Conservation (phyloP, 2,329 filamentous ascomycete species). For the Fusarium duplospermum region DNA sequence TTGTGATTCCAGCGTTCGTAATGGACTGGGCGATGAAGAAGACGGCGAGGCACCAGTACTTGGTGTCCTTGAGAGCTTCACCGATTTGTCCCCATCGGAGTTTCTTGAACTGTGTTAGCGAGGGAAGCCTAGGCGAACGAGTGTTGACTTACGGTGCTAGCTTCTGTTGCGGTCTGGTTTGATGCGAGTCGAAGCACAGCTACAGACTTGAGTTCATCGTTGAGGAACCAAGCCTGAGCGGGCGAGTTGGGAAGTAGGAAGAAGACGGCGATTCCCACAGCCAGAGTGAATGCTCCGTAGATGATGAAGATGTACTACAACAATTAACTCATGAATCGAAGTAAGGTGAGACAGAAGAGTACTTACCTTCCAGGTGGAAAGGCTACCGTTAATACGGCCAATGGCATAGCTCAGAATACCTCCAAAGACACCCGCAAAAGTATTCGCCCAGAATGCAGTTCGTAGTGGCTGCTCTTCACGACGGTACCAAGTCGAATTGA, state of each 20-base stretch:
- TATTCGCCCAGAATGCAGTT: constrained; percentile 46
- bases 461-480: constrained; percentile 44
- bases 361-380: constrained; percentile 27
- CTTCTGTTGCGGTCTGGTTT: background rate
- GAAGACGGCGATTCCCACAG: background rate
- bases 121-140: rapidly evolving
- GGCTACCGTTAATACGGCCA: constrained; percentile 36
- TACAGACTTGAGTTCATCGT: constrained; percentile 12
- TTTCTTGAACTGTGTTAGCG: background rate
- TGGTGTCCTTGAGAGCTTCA: background rate
- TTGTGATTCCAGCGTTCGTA: constrained; percentile 75
- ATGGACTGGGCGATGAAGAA: constrained; percentile 68
- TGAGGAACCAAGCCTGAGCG: background rate
- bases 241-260: background rate
- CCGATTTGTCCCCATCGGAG: background rate
- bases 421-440: constrained; percentile 44
- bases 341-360: no score
- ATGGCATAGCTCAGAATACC: constrained; percentile 44
- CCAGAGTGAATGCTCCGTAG: constrained; percentile 17
- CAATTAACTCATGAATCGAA: no score
- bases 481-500: constrained; percentile 47
- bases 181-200: background rate
- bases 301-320: constrained; percentile 40
- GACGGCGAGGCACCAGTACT: background rate
- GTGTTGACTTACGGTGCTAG: background rate